Percentiles rank a stretch among this genome's conserved stretches.
Evolutionary conservation across 1,284 basidiomycete genomes (phyloP).

Genomic region (Cystobasidium sp.): DNA sequence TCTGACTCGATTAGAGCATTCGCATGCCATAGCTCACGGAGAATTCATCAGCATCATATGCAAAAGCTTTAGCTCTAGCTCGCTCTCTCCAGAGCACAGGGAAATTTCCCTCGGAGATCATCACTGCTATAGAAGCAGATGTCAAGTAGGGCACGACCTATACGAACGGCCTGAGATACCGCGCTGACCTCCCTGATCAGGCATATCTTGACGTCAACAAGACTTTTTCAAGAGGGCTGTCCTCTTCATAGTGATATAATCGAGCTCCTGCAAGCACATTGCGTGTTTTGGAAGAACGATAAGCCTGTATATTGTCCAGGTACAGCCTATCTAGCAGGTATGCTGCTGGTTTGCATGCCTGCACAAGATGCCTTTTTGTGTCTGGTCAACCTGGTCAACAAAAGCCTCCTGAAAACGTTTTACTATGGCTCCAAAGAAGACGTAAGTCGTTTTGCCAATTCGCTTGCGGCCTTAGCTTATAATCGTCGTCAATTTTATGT

Average conservation of each 20-base stretch:
- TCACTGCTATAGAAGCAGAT: constrained; percentile 78
- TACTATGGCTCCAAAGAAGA: constrained; percentile 78
- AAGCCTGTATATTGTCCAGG: constrained; percentile 70
- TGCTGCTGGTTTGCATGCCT: constrained; percentile 77
- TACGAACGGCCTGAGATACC: background rate
- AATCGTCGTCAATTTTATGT: too few relatives aligned
- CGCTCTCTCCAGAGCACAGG: constrained; percentile 71
- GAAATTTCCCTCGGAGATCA: constrained; percentile 72
- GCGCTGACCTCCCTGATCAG: background rate
- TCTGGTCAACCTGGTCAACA: constrained; percentile 83
- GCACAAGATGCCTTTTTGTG: constrained; percentile 75
- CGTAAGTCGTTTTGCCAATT: constrained; percentile 62
- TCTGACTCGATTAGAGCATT: constrained; percentile 16
- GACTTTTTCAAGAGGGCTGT: constrained; percentile 79
- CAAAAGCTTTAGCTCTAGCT: constrained; percentile 72
- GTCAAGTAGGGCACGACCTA: constrained; percentile 61
- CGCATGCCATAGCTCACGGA: constrained; percentile 27
- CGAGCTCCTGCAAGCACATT: constrained; percentile 87
- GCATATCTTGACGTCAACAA: constrained; percentile 78
- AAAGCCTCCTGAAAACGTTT: constrained; percentile 83
- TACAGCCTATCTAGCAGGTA: constrained; percentile 51
- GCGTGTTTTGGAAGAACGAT: constrained; percentile 68
- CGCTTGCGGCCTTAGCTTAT: background rate
- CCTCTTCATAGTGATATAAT: constrained; percentile 84
- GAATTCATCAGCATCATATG: constrained; percentile 60